Conservation (phyloP, 2,329 filamentous ascomycete genomes). For the Neoascochyta sp. region DNA sequence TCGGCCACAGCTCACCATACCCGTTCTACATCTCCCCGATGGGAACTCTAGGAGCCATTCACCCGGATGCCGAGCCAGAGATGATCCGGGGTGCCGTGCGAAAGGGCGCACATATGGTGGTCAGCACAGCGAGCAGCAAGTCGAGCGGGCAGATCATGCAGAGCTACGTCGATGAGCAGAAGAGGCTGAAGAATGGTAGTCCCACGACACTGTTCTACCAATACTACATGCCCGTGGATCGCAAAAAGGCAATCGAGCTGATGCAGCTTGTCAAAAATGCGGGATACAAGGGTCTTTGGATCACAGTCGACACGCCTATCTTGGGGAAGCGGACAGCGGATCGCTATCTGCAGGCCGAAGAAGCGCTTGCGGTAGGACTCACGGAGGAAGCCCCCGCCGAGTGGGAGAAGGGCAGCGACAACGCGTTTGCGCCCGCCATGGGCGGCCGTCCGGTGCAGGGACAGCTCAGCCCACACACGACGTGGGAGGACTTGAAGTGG, state of each 20-base stretch:
- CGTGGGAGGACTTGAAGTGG: conserved; percentile 48
- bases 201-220: conserved; percentile 34
- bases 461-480: conserved; percentile 45
- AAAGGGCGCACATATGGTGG: conserved; percentile 35
- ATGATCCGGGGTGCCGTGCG: conserved; percentile 35
- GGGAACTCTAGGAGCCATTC: conserved; percentile 35
- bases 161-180: conserved; percentile 23
- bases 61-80: conserved; percentile 36
- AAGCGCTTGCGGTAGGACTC: conserved; percentile 49
- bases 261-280: conserved; percentile 28
- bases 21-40: conserved; percentile 42
- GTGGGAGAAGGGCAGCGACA: conserved; percentile 55
- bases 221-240: conserved; percentile 36
- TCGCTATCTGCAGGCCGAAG: conserved; percentile 44
- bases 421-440: conserved; percentile 56
- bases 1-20: conserved; percentile 33
- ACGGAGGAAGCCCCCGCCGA: conserved; percentile 47
- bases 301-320: conserved; percentile 37
- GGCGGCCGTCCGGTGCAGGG: conserved; percentile 42
- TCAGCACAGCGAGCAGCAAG: conserved; percentile 35
- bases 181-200: conserved; percentile 21
- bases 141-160: conserved; percentile 34
- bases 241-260: conserved; percentile 30
- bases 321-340: conserved; percentile 37
- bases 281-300: conserved; percentile 36